Evolutionary conservation across 106 monocot species (phyloP), one percentile per base, ranked within the genome.

Genomic region (Acanthochlamys bracteata): DNA sequence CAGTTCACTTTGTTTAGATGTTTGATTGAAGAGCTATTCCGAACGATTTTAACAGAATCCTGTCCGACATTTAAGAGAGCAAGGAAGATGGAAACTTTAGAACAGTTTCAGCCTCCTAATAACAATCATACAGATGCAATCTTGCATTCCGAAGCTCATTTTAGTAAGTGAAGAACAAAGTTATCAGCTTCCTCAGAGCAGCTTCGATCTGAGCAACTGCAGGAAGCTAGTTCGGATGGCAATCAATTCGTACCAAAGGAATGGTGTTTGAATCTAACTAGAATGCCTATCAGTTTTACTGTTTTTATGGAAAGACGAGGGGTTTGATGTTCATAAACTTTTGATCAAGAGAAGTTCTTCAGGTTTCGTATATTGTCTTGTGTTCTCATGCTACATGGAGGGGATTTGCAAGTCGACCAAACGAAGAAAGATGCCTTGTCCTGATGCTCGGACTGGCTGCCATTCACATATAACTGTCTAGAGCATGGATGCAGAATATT

Each of bases 221-320:
- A 54, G 7, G 19, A 8, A 54, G 53, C 11, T 54, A 54, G 11
- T 54, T 6, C 11, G 33, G 67, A 60, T 20, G 46, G 39, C n/a
- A n/a, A n/a, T n/a, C n/a, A n/a, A 49, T 72, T 66, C 66, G 67
- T 72, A 16, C 77, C 77, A 25, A 78, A 67, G 67, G 61, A 33
- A 78, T 72, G 77, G 63, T 78, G 54, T 78, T 78, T 46, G 77
- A 78, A 55, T 67, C 26, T 41, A 66, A 80, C 16, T 70, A 80
- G 71, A 71, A 66, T 27, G 65, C 70, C 33, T 80, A 74, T 57
- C 57, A 67, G 59, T 75, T 71, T 70, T 80, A 73, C 57, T 71
- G 75, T 57, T 58, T 55, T 24, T 77, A 82, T 49, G 68, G 63
- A 23, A 65, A 60, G 64, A 58, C 63, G 25, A 59, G 65, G 69